These are phyloP conservation scores for Monilinia aucupariae DNA, from an alignment of 2,329 filamentous ascomycete species.

Conservation along the genomic window DNA sequence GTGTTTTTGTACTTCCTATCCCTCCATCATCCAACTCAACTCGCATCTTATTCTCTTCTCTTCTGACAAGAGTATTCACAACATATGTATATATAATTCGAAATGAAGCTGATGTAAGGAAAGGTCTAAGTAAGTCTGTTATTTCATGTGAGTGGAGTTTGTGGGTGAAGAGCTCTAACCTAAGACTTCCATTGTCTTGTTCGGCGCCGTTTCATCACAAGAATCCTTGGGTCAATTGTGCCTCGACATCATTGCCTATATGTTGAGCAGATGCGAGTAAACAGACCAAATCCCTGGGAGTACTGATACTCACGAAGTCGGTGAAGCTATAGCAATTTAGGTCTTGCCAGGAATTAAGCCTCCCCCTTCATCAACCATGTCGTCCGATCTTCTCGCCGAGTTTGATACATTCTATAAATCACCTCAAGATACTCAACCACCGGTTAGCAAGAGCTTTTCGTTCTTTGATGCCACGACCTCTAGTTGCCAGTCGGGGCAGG, in stretches of 20 bases:
- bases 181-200: neutral
- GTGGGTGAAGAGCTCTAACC: neutral
- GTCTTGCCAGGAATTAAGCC: neutral
- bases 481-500: constrained; percentile 21
- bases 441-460: constrained; percentile 26
- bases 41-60: no score
- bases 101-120: constrained; percentile 5
- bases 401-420: constrained; percentile 48
- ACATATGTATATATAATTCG: neutral
- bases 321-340: constrained; percentile 1
- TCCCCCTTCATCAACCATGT: constrained; percentile 43
- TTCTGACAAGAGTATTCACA: neutral
- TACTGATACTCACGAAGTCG: constrained; percentile 2
- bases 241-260: neutral
- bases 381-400: constrained; percentile 60
- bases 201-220: neutral
- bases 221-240: neutral
- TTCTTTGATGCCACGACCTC: constrained; percentile 20
- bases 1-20: neutral
- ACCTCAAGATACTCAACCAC: constrained; percentile 33
- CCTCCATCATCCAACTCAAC: neutral
- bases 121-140: neutral
- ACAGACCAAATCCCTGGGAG: no score
- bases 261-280: neutral
- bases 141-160: neutral